A percentile compares a stretch with the other conserved stretches of the same genome.
These are phyloP conservation scores for Blastocystis sp. DNA, from an alignment of 352 stramenopile genomes.

Conservation along the genomic window DNA sequence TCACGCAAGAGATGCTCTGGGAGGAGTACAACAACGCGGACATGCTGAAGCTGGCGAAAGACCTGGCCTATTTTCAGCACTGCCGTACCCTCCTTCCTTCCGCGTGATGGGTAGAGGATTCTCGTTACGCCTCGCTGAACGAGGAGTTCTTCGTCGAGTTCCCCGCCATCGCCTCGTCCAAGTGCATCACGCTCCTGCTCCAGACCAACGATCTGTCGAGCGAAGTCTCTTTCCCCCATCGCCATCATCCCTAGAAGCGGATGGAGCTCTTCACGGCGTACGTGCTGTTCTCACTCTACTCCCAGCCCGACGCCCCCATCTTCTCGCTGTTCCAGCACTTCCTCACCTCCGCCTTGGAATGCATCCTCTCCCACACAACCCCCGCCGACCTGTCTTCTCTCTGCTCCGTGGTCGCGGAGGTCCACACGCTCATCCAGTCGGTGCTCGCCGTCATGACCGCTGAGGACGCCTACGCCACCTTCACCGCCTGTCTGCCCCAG, in stretches of 20 bases:
- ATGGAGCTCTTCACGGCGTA: constrained; percentile 39
- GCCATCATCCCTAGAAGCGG: background rate
- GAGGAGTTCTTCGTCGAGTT: constrained; percentile 14
- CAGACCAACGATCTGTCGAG: background rate
- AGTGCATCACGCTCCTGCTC: constrained; percentile 32
- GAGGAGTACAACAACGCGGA: constrained; percentile 17
- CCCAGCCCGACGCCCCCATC: background rate
- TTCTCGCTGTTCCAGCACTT: background rate
- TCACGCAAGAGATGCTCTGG: constrained; percentile 35
- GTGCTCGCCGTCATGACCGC: background rate
- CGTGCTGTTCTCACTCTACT: background rate
- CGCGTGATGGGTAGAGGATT: background rate
- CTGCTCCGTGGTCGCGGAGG: background rate
- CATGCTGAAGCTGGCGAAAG: background rate
- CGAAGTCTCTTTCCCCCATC: background rate
- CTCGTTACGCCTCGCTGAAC: background rate
- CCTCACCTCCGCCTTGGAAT: background rate
- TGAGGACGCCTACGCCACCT: background rate
- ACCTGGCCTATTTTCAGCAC: background rate
- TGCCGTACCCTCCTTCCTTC: background rate
- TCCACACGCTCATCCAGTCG: background rate
- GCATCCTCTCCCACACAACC: background rate
- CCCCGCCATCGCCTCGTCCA: background rate
- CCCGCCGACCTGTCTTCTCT: background rate
- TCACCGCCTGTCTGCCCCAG: background rate